Evolutionary conservation across 495 filamentous ascomycete species (phyloP).

Genomic region (Aspergillus cavernicola): DNA sequence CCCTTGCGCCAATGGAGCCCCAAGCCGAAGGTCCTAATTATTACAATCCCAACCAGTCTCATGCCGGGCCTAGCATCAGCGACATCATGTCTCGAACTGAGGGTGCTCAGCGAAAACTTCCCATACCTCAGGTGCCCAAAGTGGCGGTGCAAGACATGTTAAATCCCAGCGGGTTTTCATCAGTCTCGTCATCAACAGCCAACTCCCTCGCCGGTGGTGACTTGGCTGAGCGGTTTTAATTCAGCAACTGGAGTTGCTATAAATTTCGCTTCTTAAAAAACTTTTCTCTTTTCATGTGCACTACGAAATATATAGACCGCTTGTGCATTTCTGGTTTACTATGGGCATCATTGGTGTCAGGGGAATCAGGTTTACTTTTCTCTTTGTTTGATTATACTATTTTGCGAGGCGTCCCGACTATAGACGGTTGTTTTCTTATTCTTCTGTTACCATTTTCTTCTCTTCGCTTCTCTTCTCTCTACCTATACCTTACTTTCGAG

Average conservation of each 20-base stretch:
- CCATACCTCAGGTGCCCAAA: constrained; percentile 83
- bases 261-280: constrained; percentile 6
- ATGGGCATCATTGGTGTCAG: constrained; percentile 27
- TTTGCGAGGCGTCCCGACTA: constrained; percentile 33
- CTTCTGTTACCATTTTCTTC: constrained; percentile 22
- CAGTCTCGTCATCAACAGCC: constrained; percentile 49
- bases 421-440: constrained; percentile 31
- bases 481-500: constrained; percentile 5
- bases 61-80: constrained; percentile 71
- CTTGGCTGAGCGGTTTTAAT: constrained; percentile 39
- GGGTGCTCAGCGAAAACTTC: constrained; percentile 87
- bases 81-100: constrained; percentile 91
- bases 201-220: constrained; percentile 46
- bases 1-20: constrained; percentile 89
- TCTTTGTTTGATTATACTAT: constrained; percentile 20
- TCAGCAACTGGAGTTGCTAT: not conserved
- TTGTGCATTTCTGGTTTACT: constrained; percentile 41
- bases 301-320: constrained; percentile 45
- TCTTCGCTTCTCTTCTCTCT: constrained; percentile 12
- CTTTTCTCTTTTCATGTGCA: constrained; percentile 31
- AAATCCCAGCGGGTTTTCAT: constrained; percentile 59
- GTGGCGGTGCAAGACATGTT: constrained; percentile 86
- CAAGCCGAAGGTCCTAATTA: constrained; percentile 54
- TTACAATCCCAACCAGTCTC: constrained; percentile 50
- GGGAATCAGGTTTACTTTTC: constrained; percentile 19